Evolutionary conservation across 106 monocot species (phyloP).

Genomic region (Phalaenopsis aphrodite): DNA sequence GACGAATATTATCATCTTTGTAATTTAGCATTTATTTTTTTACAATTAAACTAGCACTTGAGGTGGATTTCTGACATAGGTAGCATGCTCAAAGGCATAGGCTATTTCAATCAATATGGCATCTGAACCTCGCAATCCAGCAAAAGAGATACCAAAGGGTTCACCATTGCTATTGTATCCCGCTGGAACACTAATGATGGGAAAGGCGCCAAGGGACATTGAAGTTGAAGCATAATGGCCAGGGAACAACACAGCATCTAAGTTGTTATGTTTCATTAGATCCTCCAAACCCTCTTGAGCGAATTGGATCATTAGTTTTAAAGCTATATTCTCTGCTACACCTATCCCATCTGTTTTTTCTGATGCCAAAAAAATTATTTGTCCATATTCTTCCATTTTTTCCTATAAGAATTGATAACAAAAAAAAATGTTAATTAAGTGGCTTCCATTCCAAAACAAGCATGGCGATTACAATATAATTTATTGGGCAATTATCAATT

Average conservation of each 20-base stretch:
- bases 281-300: conserved; percentile 26
- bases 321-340: neutral
- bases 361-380: conserved; percentile 18
- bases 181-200: conserved; percentile 30
- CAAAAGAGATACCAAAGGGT: conserved; percentile 29
- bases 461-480: neutral
- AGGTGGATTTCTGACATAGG: conserved; percentile 14
- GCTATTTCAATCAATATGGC: conserved; percentile 38
- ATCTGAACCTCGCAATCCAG: conserved; percentile 32
- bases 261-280: conserved; percentile 14
- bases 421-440: neutral
- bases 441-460: neutral
- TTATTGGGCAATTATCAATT: neutral
- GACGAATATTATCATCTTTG: too few relatives aligned
- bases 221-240: neutral
- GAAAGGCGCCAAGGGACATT: conserved; percentile 28
- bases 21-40: too few relatives aligned
- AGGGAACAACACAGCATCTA: conserved; percentile 39
- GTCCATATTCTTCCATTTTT: conserved; percentile 18
- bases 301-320: conserved; percentile 10
- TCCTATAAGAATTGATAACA: conserved; percentile 8
- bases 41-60: too few relatives aligned
- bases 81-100: conserved; percentile 43
- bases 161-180: conserved; percentile 13
- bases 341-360: conserved; percentile 26